Evolutionary conservation across 2,329 filamentous ascomycete genomes (phyloP).

Genomic region (Colletotrichum tamarilloi): DNA sequence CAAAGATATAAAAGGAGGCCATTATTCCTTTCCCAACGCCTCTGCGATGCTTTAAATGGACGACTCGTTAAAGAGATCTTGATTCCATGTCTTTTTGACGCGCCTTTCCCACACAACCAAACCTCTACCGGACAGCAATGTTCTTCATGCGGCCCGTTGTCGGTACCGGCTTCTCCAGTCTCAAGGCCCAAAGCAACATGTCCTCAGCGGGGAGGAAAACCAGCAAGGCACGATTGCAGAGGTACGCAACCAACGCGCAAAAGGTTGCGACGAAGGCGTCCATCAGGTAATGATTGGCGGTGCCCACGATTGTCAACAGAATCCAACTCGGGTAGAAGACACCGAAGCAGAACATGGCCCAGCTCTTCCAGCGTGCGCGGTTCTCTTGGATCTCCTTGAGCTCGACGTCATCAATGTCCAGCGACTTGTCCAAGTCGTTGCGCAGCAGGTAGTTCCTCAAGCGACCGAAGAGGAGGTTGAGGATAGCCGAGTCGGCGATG

Average conservation of each 20-base stretch:
- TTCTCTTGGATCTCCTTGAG: conserved; percentile 36
- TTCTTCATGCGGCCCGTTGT: conserved; percentile 51
- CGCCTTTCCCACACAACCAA: background rate
- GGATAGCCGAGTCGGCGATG: conserved; percentile 62
- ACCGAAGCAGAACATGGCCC: conserved; percentile 50
- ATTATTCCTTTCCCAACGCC: conserved; percentile 25
- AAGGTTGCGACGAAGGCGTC: conserved; percentile 73
- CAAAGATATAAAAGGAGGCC: background rate
- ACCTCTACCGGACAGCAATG: conserved; percentile 25
- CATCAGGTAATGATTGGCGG: conserved; percentile 72
- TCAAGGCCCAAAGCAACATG: conserved; percentile 70
- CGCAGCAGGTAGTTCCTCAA: conserved; percentile 38
- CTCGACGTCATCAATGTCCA: conserved; percentile 35
- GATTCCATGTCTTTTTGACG: conserved; percentile 12
- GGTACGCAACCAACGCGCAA: conserved; percentile 71
- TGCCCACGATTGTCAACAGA: conserved; percentile 68
- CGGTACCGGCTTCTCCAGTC: conserved; percentile 72
- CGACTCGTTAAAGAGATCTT: background rate
- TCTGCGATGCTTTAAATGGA: conserved; percentile 28
- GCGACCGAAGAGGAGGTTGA: conserved; percentile 47
- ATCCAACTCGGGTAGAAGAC: conserved; percentile 65
- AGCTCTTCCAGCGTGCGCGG: conserved; percentile 43
- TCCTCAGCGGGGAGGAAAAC: conserved; percentile 73
- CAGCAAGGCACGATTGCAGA: conserved; percentile 61
- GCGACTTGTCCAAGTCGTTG: conserved; percentile 32